Evolutionary conservation across 345 rosid genomes (phyloP).

Genomic region (Chamaenerion angustifolium): DNA sequence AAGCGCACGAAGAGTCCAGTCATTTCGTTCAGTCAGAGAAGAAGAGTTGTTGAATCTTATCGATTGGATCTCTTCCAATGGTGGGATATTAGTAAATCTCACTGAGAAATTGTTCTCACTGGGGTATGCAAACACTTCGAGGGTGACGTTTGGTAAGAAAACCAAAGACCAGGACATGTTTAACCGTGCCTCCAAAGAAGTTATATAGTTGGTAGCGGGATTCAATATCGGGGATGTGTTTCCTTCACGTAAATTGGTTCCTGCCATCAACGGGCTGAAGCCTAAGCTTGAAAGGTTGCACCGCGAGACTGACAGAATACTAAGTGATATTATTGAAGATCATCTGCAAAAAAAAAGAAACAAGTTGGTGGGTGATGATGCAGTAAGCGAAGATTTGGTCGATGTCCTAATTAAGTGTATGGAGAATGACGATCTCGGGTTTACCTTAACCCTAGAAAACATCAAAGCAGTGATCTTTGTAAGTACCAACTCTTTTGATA

Average conservation of each 20-base stretch:
- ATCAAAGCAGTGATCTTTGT: constrained; percentile 12
- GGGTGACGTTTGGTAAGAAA: constrained; percentile 8
- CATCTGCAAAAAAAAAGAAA: constrained; percentile 2
- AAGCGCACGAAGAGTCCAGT: too few species aligned
- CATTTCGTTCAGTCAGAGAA: too few species aligned
- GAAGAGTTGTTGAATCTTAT: too few species aligned
- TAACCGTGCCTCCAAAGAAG: background rate
- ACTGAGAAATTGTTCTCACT: constrained; percentile 7
- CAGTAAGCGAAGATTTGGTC: constrained; percentile 5
- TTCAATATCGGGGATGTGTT: too few species aligned
- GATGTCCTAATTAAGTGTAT: constrained; percentile 13
- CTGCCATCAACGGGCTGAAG: too few species aligned
- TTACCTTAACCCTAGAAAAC: constrained; percentile 2
- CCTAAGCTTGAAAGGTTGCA: too few species aligned
- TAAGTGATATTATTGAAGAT: constrained; percentile 2
- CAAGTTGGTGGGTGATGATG: background rate
- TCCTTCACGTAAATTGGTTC: too few species aligned
- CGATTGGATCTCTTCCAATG: background rate
- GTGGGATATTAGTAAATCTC: constrained; percentile 3
- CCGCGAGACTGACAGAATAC: constrained; percentile 12
- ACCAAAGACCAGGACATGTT: constrained; percentile 9
- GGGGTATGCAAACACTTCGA: background rate
- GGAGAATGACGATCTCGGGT: constrained; percentile 5
- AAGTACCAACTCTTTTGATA: constrained; percentile 25
- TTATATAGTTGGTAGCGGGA: constrained; percentile 4